Evolutionary conservation across 768 basidiomycete species (phyloP), one percentile per base, ranked within the genome.

Genomic region (Russula virescens): DNA sequence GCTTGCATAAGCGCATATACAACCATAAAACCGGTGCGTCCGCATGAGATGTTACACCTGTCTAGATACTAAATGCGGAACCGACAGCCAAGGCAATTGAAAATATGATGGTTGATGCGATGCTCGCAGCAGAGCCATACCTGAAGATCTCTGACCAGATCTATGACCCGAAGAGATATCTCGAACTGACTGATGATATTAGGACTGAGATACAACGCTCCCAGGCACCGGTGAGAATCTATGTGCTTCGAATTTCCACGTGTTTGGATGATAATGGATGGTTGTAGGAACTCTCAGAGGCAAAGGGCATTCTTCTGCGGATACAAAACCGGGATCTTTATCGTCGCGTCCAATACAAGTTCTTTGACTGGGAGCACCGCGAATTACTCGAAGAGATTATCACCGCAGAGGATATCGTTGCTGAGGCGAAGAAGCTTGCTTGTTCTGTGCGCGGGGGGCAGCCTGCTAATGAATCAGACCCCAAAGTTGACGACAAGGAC

Each of bases 1-100:
- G 82, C 42, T 75, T 93, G n/a, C 89, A 91, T 73, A 93, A 91
- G 69, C 80, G 80, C 8, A 80, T 91, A n/a, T 94, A 93, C 66
- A 85, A 83, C 63, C 91, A 93, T 72, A 91, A 91, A 71, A 83
- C 88, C 1, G 85, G 84, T 84, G 61, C 23, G 79, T 72, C 16
- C 19, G 31, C 45, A 11, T 45, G 42, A 16, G 21, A 26, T 34
- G 26, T 23, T 62, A 26, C 49, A 21, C 43, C n/a, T 13, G 2
- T 21, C 23, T 55, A 28, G 25, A n/a, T 28, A 47, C 42, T 38
- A 31, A 51, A 11, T 38, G 5, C 45, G 42, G 18, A 10, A 6
- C 11, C 18, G n/a, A 47, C 70, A 88, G 89, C 88, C 3, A 87
- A 81, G 66, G 84, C 88, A 0, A 86, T 92, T 55, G 91, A 91